Base-by-base conservation (phyloP, 2,329 filamentous ascomycete species). In the Aaosphaeria pasadenensis region DNA sequence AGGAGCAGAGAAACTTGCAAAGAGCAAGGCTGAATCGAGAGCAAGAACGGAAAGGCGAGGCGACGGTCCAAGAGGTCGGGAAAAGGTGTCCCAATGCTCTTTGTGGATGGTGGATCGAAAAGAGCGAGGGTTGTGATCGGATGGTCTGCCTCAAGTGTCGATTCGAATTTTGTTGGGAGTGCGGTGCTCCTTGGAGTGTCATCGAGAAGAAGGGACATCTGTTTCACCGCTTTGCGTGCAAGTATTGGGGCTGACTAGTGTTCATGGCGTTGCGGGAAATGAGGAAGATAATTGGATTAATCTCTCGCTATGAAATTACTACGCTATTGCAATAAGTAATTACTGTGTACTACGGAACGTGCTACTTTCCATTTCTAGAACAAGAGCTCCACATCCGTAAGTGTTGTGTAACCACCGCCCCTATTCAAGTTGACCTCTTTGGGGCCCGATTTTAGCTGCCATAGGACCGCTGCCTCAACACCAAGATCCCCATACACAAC, bases 71-170 rank as follows among this genome's bases (percentile, higher is more conserved):
- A 39, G 41, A 53, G 11, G 54, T 63, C 11, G 58, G 57, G n/a
- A 71, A 69, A 51, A 53, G 55, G 32, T 73, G 70, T 58, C 68
- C 69, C 4, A 56, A 56, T n/a, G 50, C 47, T 7, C 32, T 44
- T 0, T 71, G 70, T 51, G 67, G 65, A 4, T 69, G 63, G 62
- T 55, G 60, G 42, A 71, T 72, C 33, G 60, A 71, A 55, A 71
- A 71, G 55, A 59, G 53, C 35, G 57, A 62, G 11, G 69, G 69
- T 4, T 73, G 70, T 45, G 69, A 72, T 56, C 69, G 71, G 51
- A 59, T 66, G 56, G 63, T 49, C 31, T 63, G 59, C 30, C 43
- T 44, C 31, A 62, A 61, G 42, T 73, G 70, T 49, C 45, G 46
- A 33, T 57, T 57, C 38, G 55, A 70, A 47, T 73, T 71, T 51